A percentile compares a stretch with the other conserved stretches of the same genome.
These are phyloP conservation scores for Trichoderma asperelloides DNA, from an alignment of 495 filamentous ascomycete species.

Conservation along the genomic window DNA sequence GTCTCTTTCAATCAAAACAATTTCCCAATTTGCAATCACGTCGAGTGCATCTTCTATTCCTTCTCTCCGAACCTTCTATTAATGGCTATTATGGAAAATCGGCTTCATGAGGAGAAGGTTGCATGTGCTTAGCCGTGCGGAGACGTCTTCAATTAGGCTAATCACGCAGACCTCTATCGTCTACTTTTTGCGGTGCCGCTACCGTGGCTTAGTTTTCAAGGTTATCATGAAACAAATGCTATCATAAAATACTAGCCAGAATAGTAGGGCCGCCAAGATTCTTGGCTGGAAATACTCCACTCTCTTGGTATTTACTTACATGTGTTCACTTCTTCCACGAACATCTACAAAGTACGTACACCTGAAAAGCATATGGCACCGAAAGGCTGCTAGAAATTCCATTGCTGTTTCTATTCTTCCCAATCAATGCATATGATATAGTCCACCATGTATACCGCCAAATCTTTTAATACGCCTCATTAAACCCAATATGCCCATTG, in stretches of 20 bases:
- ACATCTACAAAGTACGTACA: too few species aligned
- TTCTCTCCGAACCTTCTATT: not conserved
- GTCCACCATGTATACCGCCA: not conserved
- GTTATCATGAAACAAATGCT: too few species aligned
- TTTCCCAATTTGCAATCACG: not conserved
- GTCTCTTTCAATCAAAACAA: not conserved
- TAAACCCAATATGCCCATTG: not conserved
- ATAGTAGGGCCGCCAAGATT: too few species aligned
- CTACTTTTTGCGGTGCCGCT: too few species aligned
- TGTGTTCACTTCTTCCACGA: too few species aligned
- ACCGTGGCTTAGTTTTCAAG: too few species aligned
- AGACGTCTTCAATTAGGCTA: not conserved
- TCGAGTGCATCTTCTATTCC: not conserved
- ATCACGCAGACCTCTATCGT: not conserved
- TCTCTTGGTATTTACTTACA: too few species aligned
- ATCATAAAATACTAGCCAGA: too few species aligned
- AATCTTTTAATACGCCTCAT: not conserved
- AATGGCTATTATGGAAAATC: not conserved
- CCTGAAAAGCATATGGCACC: too few species aligned
- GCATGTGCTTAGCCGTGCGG: not conserved
- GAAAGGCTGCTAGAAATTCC: not conserved
- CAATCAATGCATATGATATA: not conserved
- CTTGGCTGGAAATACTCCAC: too few species aligned
- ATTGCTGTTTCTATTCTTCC: not conserved
- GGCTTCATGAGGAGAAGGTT: not conserved